Conservation (phyloP, 2,329 filamentous ascomycete species). For the Aspergillus ochraceoroseus region DNA sequence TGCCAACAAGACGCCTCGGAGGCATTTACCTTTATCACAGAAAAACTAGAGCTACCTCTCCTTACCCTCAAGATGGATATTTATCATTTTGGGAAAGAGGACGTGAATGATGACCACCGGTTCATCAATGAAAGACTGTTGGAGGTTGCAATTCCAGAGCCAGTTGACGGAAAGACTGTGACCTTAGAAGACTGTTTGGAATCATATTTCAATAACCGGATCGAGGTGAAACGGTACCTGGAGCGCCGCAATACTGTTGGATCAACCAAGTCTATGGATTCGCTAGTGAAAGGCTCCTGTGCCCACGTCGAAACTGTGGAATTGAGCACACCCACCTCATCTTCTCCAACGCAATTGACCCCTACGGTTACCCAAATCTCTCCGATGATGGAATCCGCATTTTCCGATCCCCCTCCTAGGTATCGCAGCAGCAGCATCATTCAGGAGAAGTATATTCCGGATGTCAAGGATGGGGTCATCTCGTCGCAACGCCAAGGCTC, state of each 20-base stretch:
- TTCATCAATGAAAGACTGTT: conserved; percentile 86
- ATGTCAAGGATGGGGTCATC: conserved; percentile 30
- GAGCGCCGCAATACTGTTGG: conserved; percentile 56
- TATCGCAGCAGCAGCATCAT: conserved; percentile 42
- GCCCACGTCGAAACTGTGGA: conserved; percentile 44
- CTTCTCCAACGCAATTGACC: conserved; percentile 29
- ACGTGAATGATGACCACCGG: conserved; percentile 83
- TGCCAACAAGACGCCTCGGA: conserved; percentile 94
- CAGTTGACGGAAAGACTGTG: conserved; percentile 61
- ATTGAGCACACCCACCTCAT: conserved; percentile 36
- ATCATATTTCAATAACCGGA: conserved; percentile 88
- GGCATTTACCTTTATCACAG: conserved; percentile 91
- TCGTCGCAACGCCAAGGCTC: conserved; percentile 37
- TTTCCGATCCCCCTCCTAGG: conserved; percentile 24
- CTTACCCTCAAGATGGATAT: conserved; percentile 90
- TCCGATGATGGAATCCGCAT: conserved; percentile 26
- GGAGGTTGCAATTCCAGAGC: conserved; percentile 76
- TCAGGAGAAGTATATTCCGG: conserved; percentile 42
- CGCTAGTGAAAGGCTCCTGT: conserved; percentile 34
- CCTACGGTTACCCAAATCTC: conserved; percentile 25
- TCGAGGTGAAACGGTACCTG: conserved; percentile 78
- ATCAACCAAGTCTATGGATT: conserved; percentile 40
- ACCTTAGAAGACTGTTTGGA: conserved; percentile 88
- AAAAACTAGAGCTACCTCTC: conserved; percentile 78
- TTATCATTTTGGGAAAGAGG: conserved; percentile 82